Base-by-base conservation (phyloP, 164 flowering plant genomes). In the Berberis vulgaris region DNA sequence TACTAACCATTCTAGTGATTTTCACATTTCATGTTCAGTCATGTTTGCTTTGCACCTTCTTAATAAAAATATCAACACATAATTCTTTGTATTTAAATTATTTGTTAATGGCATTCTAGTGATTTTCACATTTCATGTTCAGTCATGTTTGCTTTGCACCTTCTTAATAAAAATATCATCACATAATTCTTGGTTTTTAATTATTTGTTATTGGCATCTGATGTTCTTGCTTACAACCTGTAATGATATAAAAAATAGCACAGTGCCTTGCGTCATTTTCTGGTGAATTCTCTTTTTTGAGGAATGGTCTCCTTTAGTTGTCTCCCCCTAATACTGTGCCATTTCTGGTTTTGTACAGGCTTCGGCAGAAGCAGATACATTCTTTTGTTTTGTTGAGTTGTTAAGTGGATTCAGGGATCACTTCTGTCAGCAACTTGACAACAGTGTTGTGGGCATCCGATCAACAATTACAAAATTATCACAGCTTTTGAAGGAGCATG, bases 391-490 rank as follows among this genome's bases (percentile, higher is more conserved):
- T 78, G 99, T 94, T 56, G 96, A 94, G 76, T 57, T 94, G 71
- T 69, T 94, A 66, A 84, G 99, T 77, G 97, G 92, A 70, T 91
- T 91, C 63, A 83, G 99, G 61, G 97, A 91, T 73, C 65, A 87
- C 76, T 94, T 88, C 67, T 87, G 95, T 69, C 97, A 94, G 79
- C 93, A 95, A 76, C 94, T 95, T 70, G 99, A 95, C 74, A 95
- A 91, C 61, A 95, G 97, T 72, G 94, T 86, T 61, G 97, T 91
- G 55, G 99, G 99, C 45, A 95, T 95, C 40, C 96, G 92, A 65
- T 73, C 97, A 52, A 89, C 99, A 59, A 91, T 95, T 62, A 75
- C 96, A 47, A 89, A 65, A 74, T 65, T 95, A 79, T 89, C 97
- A 52, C 79, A 75, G 69, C 82, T 91, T 67, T 68, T 95, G 55